Percentiles rank a stretch among this genome's conserved stretches.
These are phyloP conservation scores for Pythium aristosporum DNA, from an alignment of 352 stramenopile genomes.

Conservation along the genomic window DNA sequence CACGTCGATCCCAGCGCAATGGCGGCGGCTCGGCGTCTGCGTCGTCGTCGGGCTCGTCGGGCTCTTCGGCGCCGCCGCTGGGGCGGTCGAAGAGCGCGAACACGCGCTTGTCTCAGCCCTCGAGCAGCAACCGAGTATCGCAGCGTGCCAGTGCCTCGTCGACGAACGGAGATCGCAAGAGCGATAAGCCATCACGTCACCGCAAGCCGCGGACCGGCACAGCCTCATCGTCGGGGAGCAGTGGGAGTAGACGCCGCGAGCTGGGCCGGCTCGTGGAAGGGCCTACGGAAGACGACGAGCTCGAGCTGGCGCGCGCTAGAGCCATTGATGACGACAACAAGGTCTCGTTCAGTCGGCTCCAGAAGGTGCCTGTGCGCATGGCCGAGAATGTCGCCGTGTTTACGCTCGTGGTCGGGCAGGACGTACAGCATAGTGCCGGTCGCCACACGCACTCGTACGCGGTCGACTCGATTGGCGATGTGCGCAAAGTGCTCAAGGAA, in stretches of 20 bases:
- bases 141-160: too few species aligned
- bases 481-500: slow-evolving; percentile 72
- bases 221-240: neutral
- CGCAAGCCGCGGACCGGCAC: slow-evolving; percentile 10
- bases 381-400: slow-evolving; percentile 69
- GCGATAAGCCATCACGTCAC: slow-evolving; percentile 18
- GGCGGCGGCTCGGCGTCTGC: slow-evolving; percentile 8
- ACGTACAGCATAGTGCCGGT: slow-evolving; percentile 68
- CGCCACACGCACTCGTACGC: slow-evolving; percentile 54
- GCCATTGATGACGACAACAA: slow-evolving; percentile 77
- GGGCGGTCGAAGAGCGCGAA: slow-evolving; percentile 22
- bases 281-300: slow-evolving; percentile 40
- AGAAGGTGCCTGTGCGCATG: slow-evolving; percentile 71
- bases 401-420: slow-evolving; percentile 60
- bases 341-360: slow-evolving; percentile 70
- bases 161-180: slow-evolving; percentile 9
- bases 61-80: slow-evolving; percentile 5
- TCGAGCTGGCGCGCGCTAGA: slow-evolving; percentile 27
- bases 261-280: slow-evolving; percentile 18
- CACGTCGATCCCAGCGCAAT: neutral
- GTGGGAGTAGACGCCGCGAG: neutral
- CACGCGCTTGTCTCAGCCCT: slow-evolving; percentile 7
- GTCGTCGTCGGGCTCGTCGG: slow-evolving; percentile 11
- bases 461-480: slow-evolving; percentile 63
- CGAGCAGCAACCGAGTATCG: neutral